Evolutionary conservation across 352 stramenopile species (phyloP), one percentile per base, ranked within the genome.

Genomic region (Phytophthora niederhauseri): DNA sequence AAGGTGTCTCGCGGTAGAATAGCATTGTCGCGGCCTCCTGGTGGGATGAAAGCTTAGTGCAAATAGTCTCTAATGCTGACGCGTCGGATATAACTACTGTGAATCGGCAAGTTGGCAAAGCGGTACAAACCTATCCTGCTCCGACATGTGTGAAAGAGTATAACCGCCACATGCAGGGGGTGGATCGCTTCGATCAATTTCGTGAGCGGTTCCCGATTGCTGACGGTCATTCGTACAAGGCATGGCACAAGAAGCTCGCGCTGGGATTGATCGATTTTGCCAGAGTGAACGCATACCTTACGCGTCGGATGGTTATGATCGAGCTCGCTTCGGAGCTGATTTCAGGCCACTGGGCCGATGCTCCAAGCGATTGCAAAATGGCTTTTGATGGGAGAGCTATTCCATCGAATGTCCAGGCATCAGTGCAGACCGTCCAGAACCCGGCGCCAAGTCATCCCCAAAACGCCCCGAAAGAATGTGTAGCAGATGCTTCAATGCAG

Each of bases 21-120:
- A 17, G 58, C 14, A 75, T 80, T 5, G 3, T 72, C 2, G 61
- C 52, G 5, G 64, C 65, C 0, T 77, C 64, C 0, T 80, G 68
- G 73, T 70, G 52, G 17, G 68, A 80, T n/a, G 65, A 53, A 0
- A 70, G 31, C 15, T 43, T 68, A 0, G 69, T 73, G 5, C 61
- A 53, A 1, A 75, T 75, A 6, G 20, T 70, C 0, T 75, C 65
- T 9, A 80, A 63, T 34, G 64, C 73, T 0, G 73, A 75, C 41
- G 28, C 61, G 26, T 77, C 36, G 4, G 17, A 11, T 45, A 15
- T 45, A n/a, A n/a, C 11, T 4, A 45, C 36, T 6, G 36, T 45
- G 11, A n/a, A 15, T 15, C 36, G 36, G 9, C 36, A n/a, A 15
- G 12, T 45, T 4, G 36, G 11, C 12, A n/a, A n/a, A n/a, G 11